These are phyloP conservation scores for Backusella tuberculispora DNA, from an alignment of 192 early-diverging fungal genomes.

Conservation along the genomic window DNA sequence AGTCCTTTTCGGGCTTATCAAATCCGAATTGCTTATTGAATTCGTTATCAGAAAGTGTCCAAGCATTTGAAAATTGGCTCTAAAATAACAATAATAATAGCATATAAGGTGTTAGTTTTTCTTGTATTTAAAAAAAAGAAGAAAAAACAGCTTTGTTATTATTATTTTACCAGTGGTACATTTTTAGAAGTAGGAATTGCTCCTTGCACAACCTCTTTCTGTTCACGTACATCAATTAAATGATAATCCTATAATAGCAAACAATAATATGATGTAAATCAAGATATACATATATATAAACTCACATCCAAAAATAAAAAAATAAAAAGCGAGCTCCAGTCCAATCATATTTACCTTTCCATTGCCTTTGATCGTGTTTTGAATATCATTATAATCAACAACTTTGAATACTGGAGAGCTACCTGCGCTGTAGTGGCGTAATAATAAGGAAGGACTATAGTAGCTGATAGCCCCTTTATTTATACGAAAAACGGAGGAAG, in stretches of 20 bases:
- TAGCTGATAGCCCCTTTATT: neutral
- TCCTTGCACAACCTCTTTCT: conserved; percentile 61
- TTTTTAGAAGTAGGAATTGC: conserved; percentile 68
- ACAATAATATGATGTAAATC: neutral
- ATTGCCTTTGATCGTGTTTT: conserved; percentile 17
- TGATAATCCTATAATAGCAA: conserved; percentile 43
- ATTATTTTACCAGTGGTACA: conserved; percentile 60
- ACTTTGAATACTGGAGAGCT: conserved; percentile 7
- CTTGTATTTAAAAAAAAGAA: conserved; percentile 39
- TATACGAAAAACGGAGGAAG: neutral
- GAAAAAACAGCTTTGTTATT: neutral
- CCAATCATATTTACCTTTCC: conserved; percentile 17
- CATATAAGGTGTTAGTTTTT: neutral
- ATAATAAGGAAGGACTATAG: conserved; percentile 6
- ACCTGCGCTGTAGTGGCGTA: neutral
- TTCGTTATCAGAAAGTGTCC: conserved; percentile 19
- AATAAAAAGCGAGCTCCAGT: no score
- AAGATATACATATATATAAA: neutral
- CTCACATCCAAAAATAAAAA: no score
- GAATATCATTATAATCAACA: conserved; percentile 31
- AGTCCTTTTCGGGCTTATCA: conserved; percentile 52
- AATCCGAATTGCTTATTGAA: conserved; percentile 52
- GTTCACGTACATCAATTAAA: conserved; percentile 74
- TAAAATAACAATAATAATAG: conserved; percentile 4
- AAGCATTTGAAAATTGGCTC: conserved; percentile 39